A percentile compares a stretch with the other conserved stretches of the same genome.
These are phyloP conservation scores for Fusarium brevicatenulatum DNA, from an alignment of 2,329 filamentous ascomycete genomes.

Conservation along the genomic window DNA sequence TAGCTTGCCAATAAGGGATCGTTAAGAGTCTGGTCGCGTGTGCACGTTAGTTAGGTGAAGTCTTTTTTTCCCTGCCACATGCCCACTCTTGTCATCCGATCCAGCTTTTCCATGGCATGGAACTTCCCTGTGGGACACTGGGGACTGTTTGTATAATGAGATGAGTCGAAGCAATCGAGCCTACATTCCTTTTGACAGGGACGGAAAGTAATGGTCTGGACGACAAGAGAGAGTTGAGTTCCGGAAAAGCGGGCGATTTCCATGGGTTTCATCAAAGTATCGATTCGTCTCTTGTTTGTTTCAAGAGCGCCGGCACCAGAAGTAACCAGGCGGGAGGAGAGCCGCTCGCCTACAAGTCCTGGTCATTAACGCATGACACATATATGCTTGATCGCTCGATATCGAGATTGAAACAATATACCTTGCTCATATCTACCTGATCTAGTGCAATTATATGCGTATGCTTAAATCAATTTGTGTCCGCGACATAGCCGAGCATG, in stretches of 20 bases:
- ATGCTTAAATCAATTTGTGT: neutral
- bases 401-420: conserved; percentile 24
- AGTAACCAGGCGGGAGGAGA: neutral
- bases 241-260: neutral
- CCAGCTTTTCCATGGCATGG: conserved; percentile 3
- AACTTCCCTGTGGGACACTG: neutral
- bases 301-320: conserved; percentile 1
- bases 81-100: conserved; percentile 20
- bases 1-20: neutral
- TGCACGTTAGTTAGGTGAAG: neutral
- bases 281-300: conserved; percentile 21
- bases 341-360: neutral
- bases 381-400: conserved; percentile 13
- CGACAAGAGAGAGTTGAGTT: neutral
- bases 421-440: neutral
- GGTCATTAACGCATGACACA: conserved; percentile 2
- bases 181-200: neutral
- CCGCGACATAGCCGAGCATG: neutral
- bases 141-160: neutral
- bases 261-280: conserved; percentile 9
- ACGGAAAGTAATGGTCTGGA: neutral
- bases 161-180: neutral
- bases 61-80: neutral
- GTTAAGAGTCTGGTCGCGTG: neutral
- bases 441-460: neutral